phyloP scores from a whole-genome alignment of 139 green algal species.

The Edaphochlamys debaryana region DNA sequence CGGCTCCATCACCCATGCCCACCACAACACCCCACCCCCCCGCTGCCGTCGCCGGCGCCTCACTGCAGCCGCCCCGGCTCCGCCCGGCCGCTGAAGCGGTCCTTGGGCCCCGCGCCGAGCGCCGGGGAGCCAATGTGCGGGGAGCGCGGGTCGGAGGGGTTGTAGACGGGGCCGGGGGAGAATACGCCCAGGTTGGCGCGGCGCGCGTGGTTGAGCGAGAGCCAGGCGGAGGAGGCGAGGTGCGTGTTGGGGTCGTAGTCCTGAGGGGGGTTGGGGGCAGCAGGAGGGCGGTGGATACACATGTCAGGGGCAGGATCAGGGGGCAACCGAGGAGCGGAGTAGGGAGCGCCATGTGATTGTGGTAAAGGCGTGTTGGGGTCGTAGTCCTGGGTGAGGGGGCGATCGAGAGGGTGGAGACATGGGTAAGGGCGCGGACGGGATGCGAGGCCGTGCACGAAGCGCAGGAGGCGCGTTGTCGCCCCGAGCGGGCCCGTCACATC shows the following conservation, averaged over 20 bases:
- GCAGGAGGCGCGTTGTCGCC: too few species aligned
- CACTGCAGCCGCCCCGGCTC: slow-evolving; percentile 46
- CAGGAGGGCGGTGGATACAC: not conserved
- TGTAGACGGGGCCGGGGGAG: slow-evolving; percentile 16
- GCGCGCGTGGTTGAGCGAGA: slow-evolving; percentile 32
- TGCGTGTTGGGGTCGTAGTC: slow-evolving; percentile 28
- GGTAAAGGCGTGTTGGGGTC: too few species aligned
- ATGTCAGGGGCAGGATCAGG: too few species aligned
- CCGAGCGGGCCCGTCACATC: too few species aligned
- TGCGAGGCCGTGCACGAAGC: too few species aligned
- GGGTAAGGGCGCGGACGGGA: too few species aligned
- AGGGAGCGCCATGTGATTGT: too few species aligned
- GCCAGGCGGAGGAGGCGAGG: slow-evolving; percentile 26
- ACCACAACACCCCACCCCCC: not conserved
- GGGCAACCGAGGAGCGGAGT: not conserved
- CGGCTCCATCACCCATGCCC: too few species aligned
- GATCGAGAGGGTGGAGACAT: too few species aligned
- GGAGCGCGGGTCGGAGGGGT: not conserved
- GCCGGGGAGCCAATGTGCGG: not conserved
- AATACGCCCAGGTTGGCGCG: slow-evolving; percentile 42
- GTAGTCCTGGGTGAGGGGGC: too few species aligned
- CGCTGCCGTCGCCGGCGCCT: not conserved
- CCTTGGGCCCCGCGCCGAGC: slow-evolving; percentile 12
- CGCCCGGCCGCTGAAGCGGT: slow-evolving; percentile 34
- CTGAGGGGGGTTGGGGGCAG: not conserved